Evolutionary conservation across 495 filamentous ascomycete genomes (phyloP).

Genomic region (Cercophora samala): DNA sequence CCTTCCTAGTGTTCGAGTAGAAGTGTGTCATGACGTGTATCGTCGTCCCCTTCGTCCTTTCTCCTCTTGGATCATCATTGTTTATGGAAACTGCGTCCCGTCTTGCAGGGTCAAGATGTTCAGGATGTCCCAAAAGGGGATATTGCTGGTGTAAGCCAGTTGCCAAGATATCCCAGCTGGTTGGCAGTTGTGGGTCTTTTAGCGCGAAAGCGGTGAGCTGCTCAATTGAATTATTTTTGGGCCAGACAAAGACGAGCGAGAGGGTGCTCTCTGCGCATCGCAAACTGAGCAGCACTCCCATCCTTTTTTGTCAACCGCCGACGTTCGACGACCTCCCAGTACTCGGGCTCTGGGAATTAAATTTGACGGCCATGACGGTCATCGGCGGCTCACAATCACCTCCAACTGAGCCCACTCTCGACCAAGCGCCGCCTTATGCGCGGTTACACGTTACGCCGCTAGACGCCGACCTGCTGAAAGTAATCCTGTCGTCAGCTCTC

Average conservation of each 20-base stretch:
- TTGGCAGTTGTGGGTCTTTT: neutral
- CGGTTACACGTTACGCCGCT: constrained; percentile 85
- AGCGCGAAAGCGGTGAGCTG: constrained; percentile 3
- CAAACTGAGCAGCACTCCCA: neutral
- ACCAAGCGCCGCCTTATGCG: constrained; percentile 26
- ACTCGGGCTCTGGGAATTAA: neutral
- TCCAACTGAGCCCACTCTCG: neutral
- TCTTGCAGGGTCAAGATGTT: too few relatives aligned
- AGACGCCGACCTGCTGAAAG: constrained; percentile 62
- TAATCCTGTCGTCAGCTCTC: constrained; percentile 65
- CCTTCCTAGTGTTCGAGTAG: neutral
- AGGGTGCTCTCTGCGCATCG: neutral
- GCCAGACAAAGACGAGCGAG: neutral
- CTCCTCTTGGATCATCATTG: neutral
- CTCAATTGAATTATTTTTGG: constrained; percentile 1
- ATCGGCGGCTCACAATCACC: neutral
- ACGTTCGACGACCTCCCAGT: neutral
- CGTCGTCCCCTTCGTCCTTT: neutral
- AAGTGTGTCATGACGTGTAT: neutral
- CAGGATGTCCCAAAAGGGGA: neutral
- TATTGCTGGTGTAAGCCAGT: neutral
- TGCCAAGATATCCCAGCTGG: neutral
- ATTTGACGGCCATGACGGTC: constrained; percentile 21
- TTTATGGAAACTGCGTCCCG: too few relatives aligned
- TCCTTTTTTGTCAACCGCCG: neutral